These are phyloP conservation scores for Beauveria sp. DNA, from an alignment of 2,329 filamentous ascomycete species.

Conservation along the genomic window DNA sequence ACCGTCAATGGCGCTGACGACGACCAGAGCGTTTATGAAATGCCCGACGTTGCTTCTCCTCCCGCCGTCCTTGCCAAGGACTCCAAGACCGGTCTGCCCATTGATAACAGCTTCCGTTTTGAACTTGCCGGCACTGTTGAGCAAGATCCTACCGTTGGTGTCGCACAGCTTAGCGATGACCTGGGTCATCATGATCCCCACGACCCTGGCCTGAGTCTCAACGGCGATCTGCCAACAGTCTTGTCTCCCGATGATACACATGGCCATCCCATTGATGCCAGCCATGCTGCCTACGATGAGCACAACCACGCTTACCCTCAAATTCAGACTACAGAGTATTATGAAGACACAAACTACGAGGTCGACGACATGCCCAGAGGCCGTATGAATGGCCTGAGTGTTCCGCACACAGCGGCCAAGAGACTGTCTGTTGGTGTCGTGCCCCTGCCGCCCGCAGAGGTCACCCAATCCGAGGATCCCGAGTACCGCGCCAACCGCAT, in stretches of 20 bases:
- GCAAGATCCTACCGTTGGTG: conserved; percentile 6
- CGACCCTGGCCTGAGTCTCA: conserved; percentile 27
- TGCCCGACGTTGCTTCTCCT: conserved; percentile 23
- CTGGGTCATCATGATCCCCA: conserved; percentile 19
- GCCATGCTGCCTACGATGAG: conserved; percentile 13
- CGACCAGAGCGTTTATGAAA: conserved; percentile 19
- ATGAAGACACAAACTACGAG: conserved; percentile 25
- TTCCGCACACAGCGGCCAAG: conserved; percentile 48
- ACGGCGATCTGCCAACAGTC: conserved; percentile 26
- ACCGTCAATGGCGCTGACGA: conserved; percentile 21
- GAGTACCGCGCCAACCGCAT: conserved; percentile 94
- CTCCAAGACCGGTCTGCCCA: conserved; percentile 17
- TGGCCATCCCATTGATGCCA: conserved; percentile 11
- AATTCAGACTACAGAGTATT: conserved; percentile 25
- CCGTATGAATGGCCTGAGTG: conserved; percentile 35
- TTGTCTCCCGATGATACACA: conserved; percentile 16
- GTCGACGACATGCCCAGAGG: conserved; percentile 15
- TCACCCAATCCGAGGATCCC: conserved; percentile 73
- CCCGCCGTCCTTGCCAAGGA: conserved; percentile 23
- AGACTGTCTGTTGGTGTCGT: conserved; percentile 67
- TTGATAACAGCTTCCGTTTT: conserved; percentile 13
- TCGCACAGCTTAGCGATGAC: conserved; percentile 15
- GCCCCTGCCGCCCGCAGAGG: conserved; percentile 80
- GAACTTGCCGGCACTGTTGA: conserved; percentile 12
- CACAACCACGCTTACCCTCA: conserved; percentile 18